Conservation (phyloP, 352 stramenopile genomes). For the Globisporangium canariense region DNA sequence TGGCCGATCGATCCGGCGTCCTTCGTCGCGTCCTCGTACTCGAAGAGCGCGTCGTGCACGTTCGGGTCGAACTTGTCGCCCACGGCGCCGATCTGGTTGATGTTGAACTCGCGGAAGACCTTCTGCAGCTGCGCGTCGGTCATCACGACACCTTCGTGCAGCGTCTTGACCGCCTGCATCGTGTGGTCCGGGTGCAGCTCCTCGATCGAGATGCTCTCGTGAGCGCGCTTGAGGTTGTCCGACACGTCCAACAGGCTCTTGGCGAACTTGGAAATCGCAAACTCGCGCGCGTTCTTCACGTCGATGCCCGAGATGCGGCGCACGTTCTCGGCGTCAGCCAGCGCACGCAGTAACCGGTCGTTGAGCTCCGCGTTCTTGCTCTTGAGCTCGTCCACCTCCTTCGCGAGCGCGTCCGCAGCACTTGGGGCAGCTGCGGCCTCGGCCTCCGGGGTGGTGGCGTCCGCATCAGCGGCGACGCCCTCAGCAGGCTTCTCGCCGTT, state of each 20-base stretch:
- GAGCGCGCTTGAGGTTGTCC: constrained; percentile 95
- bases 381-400: constrained; percentile 73
- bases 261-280: constrained; percentile 95
- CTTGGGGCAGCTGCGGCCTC: constrained; percentile 8
- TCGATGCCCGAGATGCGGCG: constrained; percentile 92
- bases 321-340: constrained; percentile 98
- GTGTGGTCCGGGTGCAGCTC: constrained; percentile 68
- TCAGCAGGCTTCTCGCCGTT: constrained; percentile 53
- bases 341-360: constrained; percentile 85
- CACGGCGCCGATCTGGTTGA: constrained; percentile 89
- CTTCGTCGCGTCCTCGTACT: constrained; percentile 92
- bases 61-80: constrained; percentile 98
- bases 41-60: constrained; percentile 97
- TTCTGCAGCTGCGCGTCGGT: constrained; percentile 95
- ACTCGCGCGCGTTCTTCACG: constrained; percentile 91
- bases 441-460: constrained; percentile 12
- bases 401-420: constrained; percentile 39
- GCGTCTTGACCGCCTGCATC: constrained; percentile 60
- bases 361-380: constrained; percentile 77
- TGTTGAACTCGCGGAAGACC: constrained; percentile 92
- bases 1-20: constrained; percentile 92
- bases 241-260: constrained; percentile 97
- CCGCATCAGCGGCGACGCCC: constrained; percentile 8
- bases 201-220: constrained; percentile 85
- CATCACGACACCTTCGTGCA: constrained; percentile 91